Percentiles rank a stretch among this genome's conserved stretches.
Conservation (phyloP, 1,139 yeast species). For the Hemisphaericaspora subhashii region DNA sequence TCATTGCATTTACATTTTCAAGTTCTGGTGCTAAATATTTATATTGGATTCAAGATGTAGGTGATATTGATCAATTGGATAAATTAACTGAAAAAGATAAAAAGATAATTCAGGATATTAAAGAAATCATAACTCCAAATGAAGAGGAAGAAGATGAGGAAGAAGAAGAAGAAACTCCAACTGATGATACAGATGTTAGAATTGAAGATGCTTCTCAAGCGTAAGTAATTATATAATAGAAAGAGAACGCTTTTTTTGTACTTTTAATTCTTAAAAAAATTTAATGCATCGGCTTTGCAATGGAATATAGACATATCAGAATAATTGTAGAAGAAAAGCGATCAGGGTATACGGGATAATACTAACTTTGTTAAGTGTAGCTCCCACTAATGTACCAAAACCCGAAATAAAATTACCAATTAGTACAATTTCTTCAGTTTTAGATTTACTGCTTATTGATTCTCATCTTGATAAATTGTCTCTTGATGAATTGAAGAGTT, state of each 20-base stretch:
- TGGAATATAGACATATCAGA: too few relatives aligned
- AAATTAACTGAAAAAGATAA: slow-evolving; percentile 66
- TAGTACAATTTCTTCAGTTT: slow-evolving; percentile 36
- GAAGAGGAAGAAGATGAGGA: slow-evolving; percentile 50
- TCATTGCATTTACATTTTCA: slow-evolving; percentile 76
- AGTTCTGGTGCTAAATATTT: slow-evolving; percentile 82
- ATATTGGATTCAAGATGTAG: slow-evolving; percentile 89
- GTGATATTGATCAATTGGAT: slow-evolving; percentile 62
- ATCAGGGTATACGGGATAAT: background rate
- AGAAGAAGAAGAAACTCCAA: slow-evolving; percentile 25
- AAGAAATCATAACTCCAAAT: slow-evolving; percentile 47
- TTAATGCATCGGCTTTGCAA: too few relatives aligned
- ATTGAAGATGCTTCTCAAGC: slow-evolving; percentile 11
- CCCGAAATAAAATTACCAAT: slow-evolving; percentile 22
- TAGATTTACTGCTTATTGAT: slow-evolving; percentile 39
- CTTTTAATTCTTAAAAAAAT: too few relatives aligned
- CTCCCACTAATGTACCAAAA: slow-evolving; percentile 2
- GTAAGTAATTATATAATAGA: slow-evolving; percentile 15
- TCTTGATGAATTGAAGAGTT: slow-evolving; percentile 33
- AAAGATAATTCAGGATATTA: slow-evolving; percentile 51
- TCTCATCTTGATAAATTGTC: slow-evolving; percentile 38
- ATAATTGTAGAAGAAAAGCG: slow-evolving; percentile 1
- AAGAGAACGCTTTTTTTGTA: slow-evolving; percentile 1
- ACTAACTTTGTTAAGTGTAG: slow-evolving; percentile 1
- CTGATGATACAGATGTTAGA: slow-evolving; percentile 20